Percentiles rank a stretch among this genome's conserved stretches.
phyloP scores from a whole-genome alignment of 495 filamentous ascomycete genomes.

The Xylaria nigripes region DNA sequence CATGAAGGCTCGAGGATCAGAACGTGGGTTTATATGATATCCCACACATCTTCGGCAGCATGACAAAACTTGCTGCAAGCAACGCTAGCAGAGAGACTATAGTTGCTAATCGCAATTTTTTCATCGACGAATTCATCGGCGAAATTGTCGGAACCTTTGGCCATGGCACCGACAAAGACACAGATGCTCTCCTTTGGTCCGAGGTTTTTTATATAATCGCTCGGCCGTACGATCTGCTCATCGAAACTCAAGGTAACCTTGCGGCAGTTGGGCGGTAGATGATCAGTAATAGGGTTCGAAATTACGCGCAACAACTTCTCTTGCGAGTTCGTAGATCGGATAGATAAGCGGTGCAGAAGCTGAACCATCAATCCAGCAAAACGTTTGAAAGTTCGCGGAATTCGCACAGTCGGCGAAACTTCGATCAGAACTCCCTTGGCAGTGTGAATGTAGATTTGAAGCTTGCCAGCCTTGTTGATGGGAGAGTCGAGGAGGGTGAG shows the following conservation, averaged over 20 bases:
- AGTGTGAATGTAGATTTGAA: conserved; percentile 98
- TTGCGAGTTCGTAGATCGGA: conserved; percentile 88
- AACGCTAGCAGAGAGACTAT: conserved; percentile 90
- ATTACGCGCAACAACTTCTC: conserved; percentile 98
- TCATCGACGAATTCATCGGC: conserved; percentile 92
- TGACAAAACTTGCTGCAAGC: conserved; percentile 99
- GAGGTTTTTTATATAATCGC: conserved; percentile 77
- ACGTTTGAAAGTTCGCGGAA: conserved; percentile 96
- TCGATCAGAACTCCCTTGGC: conserved; percentile 95
- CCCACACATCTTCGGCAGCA: conserved; percentile 93
- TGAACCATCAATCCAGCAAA: conserved; percentile 99
- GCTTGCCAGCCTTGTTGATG: conserved; percentile 92
- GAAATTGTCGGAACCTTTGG: conserved; percentile 91
- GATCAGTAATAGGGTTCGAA: conserved; percentile 93
- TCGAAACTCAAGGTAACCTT: conserved; percentile 96
- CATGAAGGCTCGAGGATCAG: conserved; percentile 6
- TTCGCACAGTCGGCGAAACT: conserved; percentile 92
- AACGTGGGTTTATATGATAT: conserved; percentile 58
- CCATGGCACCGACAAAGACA: conserved; percentile 97
- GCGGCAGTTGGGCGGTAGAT: conserved; percentile 91
- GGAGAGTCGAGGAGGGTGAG: conserved; percentile 96
- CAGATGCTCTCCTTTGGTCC: conserved; percentile 82
- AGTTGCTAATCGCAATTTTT: conserved; percentile 96
- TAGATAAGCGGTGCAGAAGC: conserved; percentile 91
- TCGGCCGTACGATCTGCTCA: conserved; percentile 71